phyloP scores from a whole-genome alignment of 495 filamentous ascomycete species.

The Aspergillus funiculosus region DNA sequence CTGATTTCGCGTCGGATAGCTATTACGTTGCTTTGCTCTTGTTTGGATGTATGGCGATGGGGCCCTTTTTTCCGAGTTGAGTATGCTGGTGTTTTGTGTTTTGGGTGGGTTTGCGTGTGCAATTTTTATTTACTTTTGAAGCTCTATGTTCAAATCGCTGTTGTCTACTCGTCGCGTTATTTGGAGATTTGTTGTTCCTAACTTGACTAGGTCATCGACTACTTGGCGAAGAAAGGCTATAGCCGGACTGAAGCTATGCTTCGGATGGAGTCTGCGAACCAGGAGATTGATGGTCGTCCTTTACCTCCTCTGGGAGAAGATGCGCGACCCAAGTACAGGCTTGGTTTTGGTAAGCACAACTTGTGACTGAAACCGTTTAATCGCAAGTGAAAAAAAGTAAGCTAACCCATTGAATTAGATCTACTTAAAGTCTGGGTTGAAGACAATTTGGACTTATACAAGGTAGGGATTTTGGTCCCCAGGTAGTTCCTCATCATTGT shows the following conservation, averaged over 20 bases:
- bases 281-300: conserved; percentile 70
- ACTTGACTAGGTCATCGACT: conserved; percentile 75
- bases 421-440: conserved; percentile 77
- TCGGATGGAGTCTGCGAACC: conserved; percentile 76
- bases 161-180: neutral
- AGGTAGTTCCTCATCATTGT: conserved; percentile 24
- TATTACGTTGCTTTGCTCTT: no score
- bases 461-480: conserved; percentile 44
- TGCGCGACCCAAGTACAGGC: conserved; percentile 68
- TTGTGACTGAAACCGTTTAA: no score
- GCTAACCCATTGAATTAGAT: conserved; percentile 32
- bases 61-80: no score
- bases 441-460: conserved; percentile 86
- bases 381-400: no score
- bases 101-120: neutral
- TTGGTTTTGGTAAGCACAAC: conserved; percentile 54
- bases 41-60: no score
- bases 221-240: conserved; percentile 93
- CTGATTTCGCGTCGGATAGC: no score
- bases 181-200: neutral
- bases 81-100: no score
- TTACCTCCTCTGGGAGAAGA: conserved; percentile 59
- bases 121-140: no score
- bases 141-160: neutral
- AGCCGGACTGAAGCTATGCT: conserved; percentile 88